Conservation (phyloP, 2,329 filamentous ascomycete genomes). For the Chaetomiaceae sp. region DNA sequence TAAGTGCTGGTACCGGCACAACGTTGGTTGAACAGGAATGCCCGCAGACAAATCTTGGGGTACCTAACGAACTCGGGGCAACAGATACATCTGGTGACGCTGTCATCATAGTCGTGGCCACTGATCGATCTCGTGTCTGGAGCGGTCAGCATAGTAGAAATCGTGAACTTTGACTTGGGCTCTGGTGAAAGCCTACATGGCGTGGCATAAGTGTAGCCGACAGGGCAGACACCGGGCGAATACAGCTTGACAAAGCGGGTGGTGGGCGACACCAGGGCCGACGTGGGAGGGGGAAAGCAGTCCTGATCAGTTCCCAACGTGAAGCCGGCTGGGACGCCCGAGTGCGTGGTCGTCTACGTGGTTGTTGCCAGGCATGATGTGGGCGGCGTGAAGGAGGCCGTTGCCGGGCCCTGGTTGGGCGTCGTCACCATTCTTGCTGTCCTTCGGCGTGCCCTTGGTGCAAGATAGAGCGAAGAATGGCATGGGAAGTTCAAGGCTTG, state of each 20-base stretch:
- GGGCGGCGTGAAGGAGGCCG: neutral
- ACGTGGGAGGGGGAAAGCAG: neutral
- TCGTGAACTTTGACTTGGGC: neutral
- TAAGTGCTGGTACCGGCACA: too few relatives aligned
- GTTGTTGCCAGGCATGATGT: neutral
- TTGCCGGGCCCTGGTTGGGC: neutral
- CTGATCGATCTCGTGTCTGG: neutral
- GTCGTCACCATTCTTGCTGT: neutral
- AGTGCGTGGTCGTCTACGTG: neutral
- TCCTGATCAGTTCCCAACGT: neutral
- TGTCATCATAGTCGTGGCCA: neutral
- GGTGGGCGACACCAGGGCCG: neutral
- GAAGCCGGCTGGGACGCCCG: neutral
- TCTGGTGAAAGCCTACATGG: too few relatives aligned
- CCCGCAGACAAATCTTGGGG: too few relatives aligned
- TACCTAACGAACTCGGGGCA: too few relatives aligned
- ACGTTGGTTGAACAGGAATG: too few relatives aligned
- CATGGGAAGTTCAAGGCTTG: too few relatives aligned
- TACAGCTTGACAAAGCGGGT: neutral
- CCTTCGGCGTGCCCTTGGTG: too few relatives aligned
- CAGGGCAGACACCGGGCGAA: neutral
- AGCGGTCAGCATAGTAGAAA: too few relatives aligned
- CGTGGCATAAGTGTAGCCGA: neutral
- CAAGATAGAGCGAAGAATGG: too few relatives aligned
- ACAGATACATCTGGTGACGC: neutral